These are phyloP conservation scores for Salvia sclarea DNA, from an alignment of 305 asterid genomes.

Conservation along the genomic window DNA sequence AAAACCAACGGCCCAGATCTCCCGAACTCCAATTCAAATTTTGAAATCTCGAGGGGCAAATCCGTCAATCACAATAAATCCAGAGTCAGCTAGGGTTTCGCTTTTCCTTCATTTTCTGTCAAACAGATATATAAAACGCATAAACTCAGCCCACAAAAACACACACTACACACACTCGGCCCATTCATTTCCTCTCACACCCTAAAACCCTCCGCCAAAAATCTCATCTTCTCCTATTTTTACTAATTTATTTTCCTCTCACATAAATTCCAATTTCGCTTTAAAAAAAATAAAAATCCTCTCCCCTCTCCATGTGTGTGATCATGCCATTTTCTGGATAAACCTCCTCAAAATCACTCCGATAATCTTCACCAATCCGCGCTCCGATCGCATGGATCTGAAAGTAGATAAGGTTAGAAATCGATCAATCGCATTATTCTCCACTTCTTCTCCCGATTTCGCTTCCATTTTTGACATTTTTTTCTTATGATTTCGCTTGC, in stretches of 20 bases:
- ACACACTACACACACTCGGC: constrained; percentile 39
- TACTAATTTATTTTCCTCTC: background rate
- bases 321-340: constrained; percentile 22
- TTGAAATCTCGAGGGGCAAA: constrained; percentile 40
- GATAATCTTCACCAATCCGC: background rate
- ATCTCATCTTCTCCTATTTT: background rate
- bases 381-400: constrained; percentile 67
- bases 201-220: constrained; percentile 31
- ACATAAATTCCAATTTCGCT: background rate
- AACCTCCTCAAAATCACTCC: background rate
- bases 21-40: constrained; percentile 29
- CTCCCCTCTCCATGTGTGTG: constrained; percentile 15
- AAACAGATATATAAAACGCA: constrained; percentile 33
- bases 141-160: constrained; percentile 36
- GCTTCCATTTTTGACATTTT: background rate
- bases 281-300: too few relatives aligned
- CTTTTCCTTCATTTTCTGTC: constrained; percentile 30
- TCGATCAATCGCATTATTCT: constrained; percentile 19
- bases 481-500: constrained; percentile 7
- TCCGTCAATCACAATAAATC: constrained; percentile 32
- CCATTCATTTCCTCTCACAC: constrained; percentile 32
- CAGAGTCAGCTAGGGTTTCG: constrained; percentile 65
- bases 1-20: constrained; percentile 40
- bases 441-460: background rate
- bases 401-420: constrained; percentile 58